These are phyloP conservation scores for Xylaria multiplex DNA, from an alignment of 2,329 filamentous ascomycete species.

Conservation along the genomic window DNA sequence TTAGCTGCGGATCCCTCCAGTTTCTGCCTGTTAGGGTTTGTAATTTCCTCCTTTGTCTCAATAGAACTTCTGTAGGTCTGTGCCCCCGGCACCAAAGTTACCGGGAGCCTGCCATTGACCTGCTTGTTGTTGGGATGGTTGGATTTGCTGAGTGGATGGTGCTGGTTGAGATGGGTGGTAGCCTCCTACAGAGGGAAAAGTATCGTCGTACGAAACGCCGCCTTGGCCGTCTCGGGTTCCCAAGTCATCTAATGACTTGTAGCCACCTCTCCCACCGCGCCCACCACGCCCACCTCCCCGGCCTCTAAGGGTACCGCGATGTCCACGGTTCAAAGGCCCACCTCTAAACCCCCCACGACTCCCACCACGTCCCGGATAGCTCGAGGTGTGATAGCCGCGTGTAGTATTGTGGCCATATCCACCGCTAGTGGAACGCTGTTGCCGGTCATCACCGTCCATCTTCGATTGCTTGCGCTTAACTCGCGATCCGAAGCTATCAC, in stretches of 20 bases:
- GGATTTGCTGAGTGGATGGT: conserved; percentile 34
- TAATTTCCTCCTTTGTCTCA: conserved; percentile 33
- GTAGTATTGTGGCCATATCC: conserved; percentile 49
- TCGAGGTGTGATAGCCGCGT: conserved; percentile 54
- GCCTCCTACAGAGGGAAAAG: conserved; percentile 45
- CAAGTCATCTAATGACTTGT: conserved; percentile 75
- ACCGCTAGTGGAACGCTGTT: conserved; percentile 45
- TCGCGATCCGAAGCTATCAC: conserved; percentile 70
- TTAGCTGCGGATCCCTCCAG: neutral
- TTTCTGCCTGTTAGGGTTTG: neutral
- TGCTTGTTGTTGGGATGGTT: conserved; percentile 39
- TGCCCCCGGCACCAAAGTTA: conserved; percentile 35
- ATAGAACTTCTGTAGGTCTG: conserved; percentile 56
- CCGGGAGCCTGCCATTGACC: conserved; percentile 41
- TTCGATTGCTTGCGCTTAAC: conserved; percentile 69
- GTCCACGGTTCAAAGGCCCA: conserved; percentile 50
- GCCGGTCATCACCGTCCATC: conserved; percentile 47
- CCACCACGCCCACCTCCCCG: conserved; percentile 51
- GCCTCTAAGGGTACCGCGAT: conserved; percentile 46
- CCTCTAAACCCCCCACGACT: conserved; percentile 46
- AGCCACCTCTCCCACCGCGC: conserved; percentile 60
- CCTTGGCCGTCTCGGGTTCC: conserved; percentile 59
- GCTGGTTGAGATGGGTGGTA: conserved; percentile 34
- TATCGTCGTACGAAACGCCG: conserved; percentile 62
- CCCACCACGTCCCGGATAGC: conserved; percentile 57